Evolutionary conservation across 2,329 filamentous ascomycete species (phyloP), one percentile per base, ranked within the genome.

Genomic region (Dendrostoma leiphaemia): DNA sequence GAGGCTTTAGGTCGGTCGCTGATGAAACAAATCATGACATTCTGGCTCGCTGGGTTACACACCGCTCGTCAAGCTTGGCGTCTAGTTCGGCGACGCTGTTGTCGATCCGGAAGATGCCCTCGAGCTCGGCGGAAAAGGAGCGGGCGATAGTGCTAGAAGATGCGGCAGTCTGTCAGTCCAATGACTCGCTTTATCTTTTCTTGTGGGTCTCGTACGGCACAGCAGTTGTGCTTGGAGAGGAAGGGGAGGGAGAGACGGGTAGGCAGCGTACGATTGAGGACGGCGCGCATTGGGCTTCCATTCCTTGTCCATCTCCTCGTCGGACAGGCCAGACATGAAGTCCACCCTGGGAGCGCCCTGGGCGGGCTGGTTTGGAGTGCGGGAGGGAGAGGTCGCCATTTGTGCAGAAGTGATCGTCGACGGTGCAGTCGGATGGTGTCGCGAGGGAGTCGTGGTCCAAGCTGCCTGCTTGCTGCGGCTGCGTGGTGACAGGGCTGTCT

Each of bases 21-120:
- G 19, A 12, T 17, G 17, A 13, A 35, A 32, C 28, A 32, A 21
- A 28, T 32, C 31, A 26, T 34, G 19, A 32, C 24, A 26, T 13
- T 26, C 17, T 31, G 19, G n/a, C 19, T 41, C 19, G 51, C 48
- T 48, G 43, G 52, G 52, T 43, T 37, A 74, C 86, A 67, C 77
- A 97, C 92, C 92, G 93, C 71, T 90, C 82, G 68, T 90, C 82
- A 57, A 96, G 84, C 62, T 88, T 83, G 68, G 87, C 61, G 57
- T 66, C 65, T 28, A 68, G 59, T 59, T 88, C 82, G 65, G 87
- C 83, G 55, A 94, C 68, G 62, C 86, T 87, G 71, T 85, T 88
- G 63, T 94, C 90, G 67, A 97, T 86, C 66, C 89, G 88, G 77
- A 97, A 97, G 63, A 95, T 88, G 68, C 91, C 88, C 77, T 93